Conservation (phyloP, 495 filamentous ascomycete species). For the Penicillium paxilli region DNA sequence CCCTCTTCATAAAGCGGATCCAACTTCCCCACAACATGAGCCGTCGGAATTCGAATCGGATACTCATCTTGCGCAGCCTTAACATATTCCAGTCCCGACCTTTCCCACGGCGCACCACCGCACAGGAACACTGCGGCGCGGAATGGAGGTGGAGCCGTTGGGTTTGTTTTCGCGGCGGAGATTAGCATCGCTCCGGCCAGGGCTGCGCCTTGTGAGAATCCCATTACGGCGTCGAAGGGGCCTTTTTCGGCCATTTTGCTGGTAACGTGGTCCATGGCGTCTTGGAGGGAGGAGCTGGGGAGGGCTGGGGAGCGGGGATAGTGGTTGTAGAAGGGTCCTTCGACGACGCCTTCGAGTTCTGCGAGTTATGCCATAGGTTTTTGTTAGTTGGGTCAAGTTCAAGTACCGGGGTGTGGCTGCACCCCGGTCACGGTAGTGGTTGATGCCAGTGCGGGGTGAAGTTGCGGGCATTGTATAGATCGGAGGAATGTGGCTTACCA, state of each 20-base stretch:
- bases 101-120: constrained; percentile 30
- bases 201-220: constrained; percentile 47
- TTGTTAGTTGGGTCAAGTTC: neutral
- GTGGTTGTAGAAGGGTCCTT: constrained; percentile 42
- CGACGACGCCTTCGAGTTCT: constrained; percentile 38
- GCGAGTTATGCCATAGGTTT: neutral
- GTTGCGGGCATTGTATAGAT: no score
- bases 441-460: no score
- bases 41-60: constrained; percentile 37
- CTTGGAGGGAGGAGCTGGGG: constrained; percentile 26
- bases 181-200: constrained; percentile 37
- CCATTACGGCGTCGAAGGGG: constrained; percentile 49
- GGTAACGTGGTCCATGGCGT: constrained; percentile 35
- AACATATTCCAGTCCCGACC: constrained; percentile 21
- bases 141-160: constrained; percentile 30
- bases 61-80: constrained; percentile 15
- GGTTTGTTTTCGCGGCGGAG: constrained; percentile 33
- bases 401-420: no score
- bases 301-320: constrained; percentile 23
- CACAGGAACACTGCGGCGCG: constrained; percentile 45
- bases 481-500: constrained; percentile 22
- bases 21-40: constrained; percentile 39
- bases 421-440: no score
- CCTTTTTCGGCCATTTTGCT: constrained; percentile 33
- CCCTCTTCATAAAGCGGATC: constrained; percentile 31